Base-by-base conservation (phyloP, 768 basidiomycete species). In the Phanerochaete carnosa region DNA sequence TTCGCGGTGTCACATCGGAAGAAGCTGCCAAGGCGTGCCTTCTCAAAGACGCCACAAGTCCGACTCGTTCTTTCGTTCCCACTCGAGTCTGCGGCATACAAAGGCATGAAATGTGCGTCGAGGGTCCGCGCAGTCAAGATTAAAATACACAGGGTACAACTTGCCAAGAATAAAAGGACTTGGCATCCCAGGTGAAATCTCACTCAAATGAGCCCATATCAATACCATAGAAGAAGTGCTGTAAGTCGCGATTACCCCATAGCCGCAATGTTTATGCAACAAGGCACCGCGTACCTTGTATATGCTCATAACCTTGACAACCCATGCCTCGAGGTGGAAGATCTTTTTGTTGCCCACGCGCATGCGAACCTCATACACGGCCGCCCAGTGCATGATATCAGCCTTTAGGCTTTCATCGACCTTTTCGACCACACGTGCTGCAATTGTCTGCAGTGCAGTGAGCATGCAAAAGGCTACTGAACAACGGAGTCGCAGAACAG, bases 381-480 rank as follows among this genome's bases (percentile, higher is more conserved):
- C 94, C 3, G 96, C 94, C 95, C 95, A 98, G 70, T 97, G 94
- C 81, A 98, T 92, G 66, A 98, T 87, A 66, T 98, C 94, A 0
- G 89, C 85, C 75, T 95, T 97, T 59, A 99, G 71, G 54, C 80
- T 80, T 71, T 98, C 95, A 72, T 98, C 95, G 3, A 96, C 91
- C 62, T 85, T 83, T 49, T 94, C 90, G 26, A 94, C 87, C 16
- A 98, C 83, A 8, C 87, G 83, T 59, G 94, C 92, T 16, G 95
- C 91, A 39, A 98, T 84, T 2, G 96, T 99, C 96, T 97, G 58
- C 43, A 15, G 16, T 26, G 37, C 23, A 43, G 54, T 47, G 26
- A 37, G 30, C 52, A 25, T 43, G 22, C 28, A 23, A 29, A n/a
- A 5, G 19, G 19, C 25, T 51, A 1, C 13, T 15, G 23, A 33